Base-by-base conservation (phyloP, 768 basidiomycete genomes). In the Agrocybe pediades region DNA sequence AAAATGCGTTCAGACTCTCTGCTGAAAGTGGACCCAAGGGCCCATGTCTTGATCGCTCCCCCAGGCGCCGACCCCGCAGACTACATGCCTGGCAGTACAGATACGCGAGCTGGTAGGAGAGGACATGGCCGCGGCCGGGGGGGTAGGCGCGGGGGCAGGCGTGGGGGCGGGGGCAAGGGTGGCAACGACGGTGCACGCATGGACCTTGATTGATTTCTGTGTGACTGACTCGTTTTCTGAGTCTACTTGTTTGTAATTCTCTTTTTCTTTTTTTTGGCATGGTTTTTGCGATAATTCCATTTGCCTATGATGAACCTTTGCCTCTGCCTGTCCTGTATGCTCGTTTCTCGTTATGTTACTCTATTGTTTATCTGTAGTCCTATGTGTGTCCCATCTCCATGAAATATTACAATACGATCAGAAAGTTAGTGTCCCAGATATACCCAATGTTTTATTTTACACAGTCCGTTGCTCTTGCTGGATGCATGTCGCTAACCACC, bases 1-100 rank as follows among this genome's bases (percentile, higher is more conserved):
- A 94, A 92, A 82, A 77, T 95, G 77, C 88, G 92, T 49, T 93
- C 92, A 2, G 92, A 95, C 65, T 83, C 83, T 1, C 77, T 93
- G 45, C 67, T 91, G 26, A 74, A 75, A 25, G 71, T 72, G 19
- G 81, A 81, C 54, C 80, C 86, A n/a, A 83, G 89, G 23, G 88
- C 89, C 3, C 76, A 80, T 11, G 79, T 92, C 0, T 73, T 90
- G 19, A 67, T 88, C 24, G 83, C 84, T 24, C 88, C 88, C 0
- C 88, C 87, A 11, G 87, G 87, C 7, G 67, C 82, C 4, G 74
- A 88, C 54, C 75, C 81, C 0, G 75, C 78, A 26, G 79, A 80
- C 2, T 82, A 87, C 60, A 66, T 64, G 1, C 78, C 75, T 51
- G 54, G 62, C 9, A 64, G 68, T 2, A 41, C 65, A 2, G 65